Base-by-base conservation (phyloP, 2,329 filamentous ascomycete genomes). In the Aspergillus brasiliensis region DNA sequence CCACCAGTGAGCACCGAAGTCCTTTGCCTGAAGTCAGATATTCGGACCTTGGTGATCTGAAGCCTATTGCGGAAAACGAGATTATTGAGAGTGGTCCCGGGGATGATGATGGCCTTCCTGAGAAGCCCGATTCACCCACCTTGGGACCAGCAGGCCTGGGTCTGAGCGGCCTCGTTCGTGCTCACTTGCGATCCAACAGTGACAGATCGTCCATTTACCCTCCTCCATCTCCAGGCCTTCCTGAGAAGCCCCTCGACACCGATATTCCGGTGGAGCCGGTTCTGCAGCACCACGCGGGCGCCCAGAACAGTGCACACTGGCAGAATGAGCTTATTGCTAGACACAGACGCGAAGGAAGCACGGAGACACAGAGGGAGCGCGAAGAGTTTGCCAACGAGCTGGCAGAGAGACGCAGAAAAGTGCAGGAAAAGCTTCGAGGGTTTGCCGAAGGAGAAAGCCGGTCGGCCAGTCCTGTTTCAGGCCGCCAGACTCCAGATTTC, bases 171-270 rank as follows among this genome's bases (percentile, higher is more conserved):
- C 85, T 97, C 81, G 88, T 97, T 48, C 87, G 90, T 31, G 89
- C 93, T 62, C 95, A 98, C 79, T 79, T 98, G 42, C 87, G 95
- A 53, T 87, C 87, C 34, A 87, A 89, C 64, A 98, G 94, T 77
- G 89, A 88, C 60, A 84, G 87, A 13, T 98, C 94, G 0, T 96
- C 92, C 0, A 82, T 95, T 25, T 92, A 91, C 66, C 86, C 85
- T 25, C 78, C 78, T 58, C 77, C 76, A 23, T 80, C 79, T 8
- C 73, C 75, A 37, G 65, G 65, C 3, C 64, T 81, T 27, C 68
- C 74, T 46, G 62, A 75, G 3, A 72, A 69, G 28, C 72, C 71
- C 6, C 65, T 72, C 10, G 74, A 77, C 10, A 38, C 47, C 10
- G 52, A 65, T 8, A 19, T 21, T 2, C 13, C 47, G 10, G 23